A percentile compares a stretch with the other conserved stretches of the same genome.
These are phyloP conservation scores for Boletus rufocinnamomeus DNA, from an alignment of 768 basidiomycete genomes.

Conservation along the genomic window DNA sequence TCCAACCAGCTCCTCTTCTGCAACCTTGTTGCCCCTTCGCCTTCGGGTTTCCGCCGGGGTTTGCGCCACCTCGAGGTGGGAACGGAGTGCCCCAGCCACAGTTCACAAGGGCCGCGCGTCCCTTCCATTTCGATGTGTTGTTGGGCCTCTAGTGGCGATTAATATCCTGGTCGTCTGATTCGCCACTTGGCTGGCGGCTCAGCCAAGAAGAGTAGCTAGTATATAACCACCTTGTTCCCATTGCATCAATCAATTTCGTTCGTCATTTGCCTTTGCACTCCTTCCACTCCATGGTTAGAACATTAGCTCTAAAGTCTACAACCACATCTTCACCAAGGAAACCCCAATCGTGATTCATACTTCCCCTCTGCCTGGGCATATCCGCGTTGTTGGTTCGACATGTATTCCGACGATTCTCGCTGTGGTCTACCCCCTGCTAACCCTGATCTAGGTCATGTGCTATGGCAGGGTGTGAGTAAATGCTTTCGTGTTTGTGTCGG, in stretches of 20 bases:
- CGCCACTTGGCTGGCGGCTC: no score
- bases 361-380: not conserved
- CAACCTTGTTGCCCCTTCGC: no score
- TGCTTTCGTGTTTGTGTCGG: not conserved
- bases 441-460: not conserved
- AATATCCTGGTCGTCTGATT: no score
- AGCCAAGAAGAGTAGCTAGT: no score
- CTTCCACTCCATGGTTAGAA: not conserved
- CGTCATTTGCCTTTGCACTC: not conserved
- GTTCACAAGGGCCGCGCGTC: not conserved
- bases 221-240: no score
- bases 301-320: not conserved
- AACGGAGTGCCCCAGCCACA: not conserved
- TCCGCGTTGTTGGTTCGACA: not conserved
- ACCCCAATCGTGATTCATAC: not conserved
- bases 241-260: not conserved
- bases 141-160: no score
- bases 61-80: not conserved
- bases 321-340: not conserved
- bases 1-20: not conserved
- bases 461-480: conserved; percentile 12
- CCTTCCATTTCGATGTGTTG: not conserved
- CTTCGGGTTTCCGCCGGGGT: no score
- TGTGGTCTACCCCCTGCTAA: not conserved
- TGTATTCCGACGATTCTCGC: not conserved